Percentiles rank a stretch among this genome's conserved stretches.
Evolutionary conservation across 2,329 filamentous ascomycete genomes (phyloP).

Genomic region (Tolypocladium album): DNA sequence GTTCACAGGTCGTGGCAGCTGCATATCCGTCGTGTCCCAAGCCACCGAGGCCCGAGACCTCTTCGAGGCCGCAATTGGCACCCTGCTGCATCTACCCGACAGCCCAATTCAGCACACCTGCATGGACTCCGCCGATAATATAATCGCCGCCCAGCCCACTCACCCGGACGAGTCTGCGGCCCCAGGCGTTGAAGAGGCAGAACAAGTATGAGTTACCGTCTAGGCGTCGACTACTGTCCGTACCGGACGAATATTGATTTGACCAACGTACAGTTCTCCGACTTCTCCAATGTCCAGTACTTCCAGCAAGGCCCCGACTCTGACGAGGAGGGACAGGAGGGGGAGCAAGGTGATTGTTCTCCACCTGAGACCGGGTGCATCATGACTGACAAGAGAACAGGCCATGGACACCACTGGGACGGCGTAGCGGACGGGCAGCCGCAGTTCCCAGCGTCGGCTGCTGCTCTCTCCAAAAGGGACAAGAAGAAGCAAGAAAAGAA

Average conservation of each 20-base stretch:
- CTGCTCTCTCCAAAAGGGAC: conserved; percentile 4
- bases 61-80: conserved; percentile 3
- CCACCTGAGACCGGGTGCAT: neutral
- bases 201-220: conserved; percentile 31
- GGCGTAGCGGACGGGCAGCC: conserved; percentile 2
- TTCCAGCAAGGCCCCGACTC: conserved; percentile 25
- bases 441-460: neutral
- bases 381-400: neutral
- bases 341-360: conserved; percentile 6
- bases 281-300: conserved; percentile 33
- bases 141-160: conserved; percentile 17
- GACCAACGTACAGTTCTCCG: conserved; percentile 26
- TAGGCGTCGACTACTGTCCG: conserved; percentile 26
- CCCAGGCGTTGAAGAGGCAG: conserved; percentile 15
- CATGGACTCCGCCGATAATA: conserved; percentile 21
- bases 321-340: conserved; percentile 22
- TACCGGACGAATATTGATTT: conserved; percentile 27
- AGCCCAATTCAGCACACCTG: conserved; percentile 19
- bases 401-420: neutral
- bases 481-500: conserved; percentile 11
- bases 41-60: conserved; percentile 8
- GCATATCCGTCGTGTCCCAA: conserved; percentile 4
- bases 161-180: conserved; percentile 8
- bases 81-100: conserved; percentile 21
- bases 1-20: conserved; percentile 5